phyloP scores from a whole-genome alignment of 768 basidiomycete species.

The Auricularia heimuer region DNA sequence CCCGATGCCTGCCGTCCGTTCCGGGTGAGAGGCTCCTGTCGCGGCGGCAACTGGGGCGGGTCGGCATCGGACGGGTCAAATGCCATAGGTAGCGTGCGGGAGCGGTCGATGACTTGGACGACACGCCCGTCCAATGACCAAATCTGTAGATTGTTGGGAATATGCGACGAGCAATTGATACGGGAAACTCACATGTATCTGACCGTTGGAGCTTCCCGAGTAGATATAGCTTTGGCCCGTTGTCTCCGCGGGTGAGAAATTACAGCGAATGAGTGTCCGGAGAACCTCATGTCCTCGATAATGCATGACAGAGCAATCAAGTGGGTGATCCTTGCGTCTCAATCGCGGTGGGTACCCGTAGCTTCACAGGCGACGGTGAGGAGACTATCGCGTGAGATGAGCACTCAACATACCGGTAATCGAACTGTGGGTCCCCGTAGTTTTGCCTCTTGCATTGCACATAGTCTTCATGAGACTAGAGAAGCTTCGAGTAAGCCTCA shows the following conservation, averaged over 20 bases:
- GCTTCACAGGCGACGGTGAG: constrained; percentile 25
- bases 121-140: constrained; percentile 90
- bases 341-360: constrained; percentile 59
- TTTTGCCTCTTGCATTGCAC: constrained; percentile 37
- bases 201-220: constrained; percentile 82
- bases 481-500: not conserved
- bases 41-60: constrained; percentile 10
- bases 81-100: constrained; percentile 57
- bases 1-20: constrained; percentile 20
- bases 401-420: constrained; percentile 61
- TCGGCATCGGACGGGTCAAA: constrained; percentile 65
- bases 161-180: not conserved
- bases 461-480: constrained; percentile 37
- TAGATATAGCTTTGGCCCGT: constrained; percentile 92
- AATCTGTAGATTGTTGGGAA: constrained; percentile 40
- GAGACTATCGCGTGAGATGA: constrained; percentile 1
- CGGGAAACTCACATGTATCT: constrained; percentile 54
- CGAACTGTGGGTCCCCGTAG: constrained; percentile 56
- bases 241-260: constrained; percentile 89
- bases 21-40: constrained; percentile 6
- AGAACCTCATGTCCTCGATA: constrained; percentile 88
- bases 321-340: constrained; percentile 56
- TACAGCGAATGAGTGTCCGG: constrained; percentile 87
- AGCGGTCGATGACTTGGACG: constrained; percentile 76
- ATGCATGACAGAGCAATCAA: constrained; percentile 91